Evolutionary conservation across 2,329 filamentous ascomycete species (phyloP).

Genomic region (Incumbomyces lentus): DNA sequence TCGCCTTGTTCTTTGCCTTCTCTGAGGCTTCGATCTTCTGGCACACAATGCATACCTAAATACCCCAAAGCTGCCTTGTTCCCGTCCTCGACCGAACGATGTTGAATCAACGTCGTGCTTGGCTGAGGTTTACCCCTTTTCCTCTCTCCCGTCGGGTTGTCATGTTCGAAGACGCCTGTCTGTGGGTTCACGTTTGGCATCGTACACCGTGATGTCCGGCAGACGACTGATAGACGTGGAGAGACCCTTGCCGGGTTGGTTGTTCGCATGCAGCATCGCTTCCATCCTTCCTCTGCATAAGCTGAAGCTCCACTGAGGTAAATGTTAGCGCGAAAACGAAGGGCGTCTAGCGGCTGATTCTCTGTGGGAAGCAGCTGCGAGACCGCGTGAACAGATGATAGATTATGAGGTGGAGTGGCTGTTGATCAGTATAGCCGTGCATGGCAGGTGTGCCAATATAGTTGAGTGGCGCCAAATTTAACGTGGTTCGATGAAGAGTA

Average conservation of each 20-base stretch:
- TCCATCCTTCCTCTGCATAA: slow-evolving; percentile 20
- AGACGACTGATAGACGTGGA: slow-evolving; percentile 17
- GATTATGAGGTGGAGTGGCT: slow-evolving; percentile 20
- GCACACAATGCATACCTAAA: slow-evolving; percentile 21
- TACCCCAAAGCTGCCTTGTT: slow-evolving; percentile 19
- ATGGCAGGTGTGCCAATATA: slow-evolving; percentile 18
- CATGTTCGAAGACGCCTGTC: slow-evolving; percentile 16
- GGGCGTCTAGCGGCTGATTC: slow-evolving; percentile 18
- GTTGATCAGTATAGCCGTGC: slow-evolving; percentile 21
- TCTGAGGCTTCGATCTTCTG: slow-evolving; percentile 16
- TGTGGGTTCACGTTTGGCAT: slow-evolving; percentile 20
- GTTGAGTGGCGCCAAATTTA: slow-evolving; percentile 18
- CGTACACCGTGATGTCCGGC: slow-evolving; percentile 20
- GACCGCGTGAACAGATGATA: slow-evolving; percentile 18
- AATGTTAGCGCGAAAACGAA: slow-evolving; percentile 21
- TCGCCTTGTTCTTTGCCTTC: slow-evolving; percentile 8
- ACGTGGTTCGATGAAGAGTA: slow-evolving; percentile 15
- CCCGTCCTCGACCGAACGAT: slow-evolving; percentile 16
- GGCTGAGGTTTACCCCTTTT: slow-evolving; percentile 19
- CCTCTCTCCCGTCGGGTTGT: slow-evolving; percentile 13
- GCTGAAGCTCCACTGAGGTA: slow-evolving; percentile 15
- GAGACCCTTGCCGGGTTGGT: slow-evolving; percentile 10
- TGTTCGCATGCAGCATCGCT: slow-evolving; percentile 15
- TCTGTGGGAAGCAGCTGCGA: slow-evolving; percentile 17
- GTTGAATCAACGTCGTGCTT: slow-evolving; percentile 17